These are phyloP conservation scores for Kodamaea kaohsiungensis DNA, from an alignment of 805 yeast genomes.

Conservation along the genomic window DNA sequence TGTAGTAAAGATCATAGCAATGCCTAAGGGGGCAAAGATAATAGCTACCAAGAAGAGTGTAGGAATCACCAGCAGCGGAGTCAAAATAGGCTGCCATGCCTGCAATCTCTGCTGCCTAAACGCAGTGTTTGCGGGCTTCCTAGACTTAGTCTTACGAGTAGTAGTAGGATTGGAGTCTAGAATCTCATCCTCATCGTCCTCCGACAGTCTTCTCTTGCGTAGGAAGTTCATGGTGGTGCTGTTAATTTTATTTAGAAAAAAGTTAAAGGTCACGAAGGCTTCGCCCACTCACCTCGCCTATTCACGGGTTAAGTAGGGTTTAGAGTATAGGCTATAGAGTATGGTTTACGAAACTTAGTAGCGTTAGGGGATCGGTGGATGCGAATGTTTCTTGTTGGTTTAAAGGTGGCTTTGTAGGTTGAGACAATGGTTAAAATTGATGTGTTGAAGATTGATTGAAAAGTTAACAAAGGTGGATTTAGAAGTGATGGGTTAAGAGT, in stretches of 20 bases:
- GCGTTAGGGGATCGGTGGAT: no score
- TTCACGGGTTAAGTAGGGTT: no score
- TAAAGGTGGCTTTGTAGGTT: no score
- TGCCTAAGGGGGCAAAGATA: slow-evolving; percentile 88
- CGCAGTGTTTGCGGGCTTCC: slow-evolving; percentile 63
- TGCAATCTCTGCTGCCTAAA: slow-evolving; percentile 73
- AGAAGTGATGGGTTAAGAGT: no score
- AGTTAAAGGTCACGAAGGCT: not conserved
- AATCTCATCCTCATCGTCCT: slow-evolving; percentile 22
- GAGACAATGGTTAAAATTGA: no score
- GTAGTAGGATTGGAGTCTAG: slow-evolving; percentile 13
- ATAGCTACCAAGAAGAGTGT: slow-evolving; percentile 71
- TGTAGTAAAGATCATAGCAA: slow-evolving; percentile 78
- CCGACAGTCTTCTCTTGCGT: slow-evolving; percentile 25
- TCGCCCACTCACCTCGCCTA: not conserved
- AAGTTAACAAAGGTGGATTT: no score
- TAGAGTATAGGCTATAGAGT: no score
- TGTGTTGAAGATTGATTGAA: no score
- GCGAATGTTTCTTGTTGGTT: no score
- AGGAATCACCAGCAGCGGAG: slow-evolving; percentile 90
- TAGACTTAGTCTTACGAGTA: slow-evolving; percentile 29
- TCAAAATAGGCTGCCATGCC: slow-evolving; percentile 84
- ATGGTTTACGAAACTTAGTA: no score
- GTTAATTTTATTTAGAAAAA: not conserved
- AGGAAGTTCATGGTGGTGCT: slow-evolving; percentile 7